Base-by-base conservation (phyloP, 176 grass and related monocot genomes). In the Puya raimondii region DNA sequence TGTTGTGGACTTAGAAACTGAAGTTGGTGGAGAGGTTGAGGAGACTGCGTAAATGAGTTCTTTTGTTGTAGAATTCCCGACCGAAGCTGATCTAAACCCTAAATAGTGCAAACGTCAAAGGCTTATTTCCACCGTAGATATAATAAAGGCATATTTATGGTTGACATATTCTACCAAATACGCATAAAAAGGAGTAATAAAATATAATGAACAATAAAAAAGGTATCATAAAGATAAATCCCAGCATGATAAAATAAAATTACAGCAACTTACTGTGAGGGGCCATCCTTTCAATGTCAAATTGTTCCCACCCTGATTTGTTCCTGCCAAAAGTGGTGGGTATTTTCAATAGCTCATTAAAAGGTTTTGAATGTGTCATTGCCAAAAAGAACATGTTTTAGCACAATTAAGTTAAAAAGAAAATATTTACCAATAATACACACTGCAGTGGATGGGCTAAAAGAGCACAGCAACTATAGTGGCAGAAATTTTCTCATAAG, bases 221-320 rank as follows among this genome's bases (percentile, higher is more conserved):
- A 29, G 3, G 33, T 42, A 42, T 59, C 54, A 17, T 18, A 59
- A 59, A 59, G 54, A 17, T 2, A 59, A 59, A 59, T 17, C 54
- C 15, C 54, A 59, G 18, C 59, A 12, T 74, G 13, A 61, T 53
- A 22, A 56, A 73, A 82, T 49, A 7, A 81, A 58, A 63, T 74
- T 42, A 42, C 27, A 70, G 82, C 21, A 67, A 77, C 77, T 80
- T 71, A 86, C 80, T 14, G 83, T 78, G 53, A 90, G 80, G 48
- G 87, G 87, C 87, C 87, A 86, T 71, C 87, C 87, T 90, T 90
- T 90, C 83, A 90, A 78, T 53, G 83, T 90, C 87, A 90, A 80
- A 83, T 78, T 90, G 77, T 78, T 82, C 50, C 83, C 83, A 50
- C 70, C 63, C 68, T 63, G 83, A 74, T 90, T 90, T 77, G 87